A percentile compares a stretch with the other conserved stretches of the same genome.
Evolutionary conservation across 2,329 filamentous ascomycete genomes (phyloP).

Genomic region (Microcyclospora pomicola): DNA sequence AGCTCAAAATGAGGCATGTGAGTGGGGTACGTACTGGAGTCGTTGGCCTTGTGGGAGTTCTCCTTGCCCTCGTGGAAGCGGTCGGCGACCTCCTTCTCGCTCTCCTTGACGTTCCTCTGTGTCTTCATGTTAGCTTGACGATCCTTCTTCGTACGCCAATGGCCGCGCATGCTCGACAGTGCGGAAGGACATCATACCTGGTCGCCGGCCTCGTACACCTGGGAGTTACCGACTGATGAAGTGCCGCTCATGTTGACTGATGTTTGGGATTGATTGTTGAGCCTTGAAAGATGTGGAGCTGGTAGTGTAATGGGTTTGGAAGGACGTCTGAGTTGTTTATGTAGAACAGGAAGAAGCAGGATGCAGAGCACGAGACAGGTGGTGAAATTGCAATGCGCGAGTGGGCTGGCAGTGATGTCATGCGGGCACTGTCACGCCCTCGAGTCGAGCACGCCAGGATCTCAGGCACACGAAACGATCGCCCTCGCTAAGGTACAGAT

Average conservation of each 20-base stretch:
- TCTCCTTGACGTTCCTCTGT: constrained; percentile 41
- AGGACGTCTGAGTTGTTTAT: background rate
- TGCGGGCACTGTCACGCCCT: background rate
- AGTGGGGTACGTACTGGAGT: constrained; percentile 50
- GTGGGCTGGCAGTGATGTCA: background rate
- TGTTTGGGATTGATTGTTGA: constrained; percentile 2
- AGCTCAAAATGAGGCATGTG: background rate
- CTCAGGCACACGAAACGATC: too few relatives aligned
- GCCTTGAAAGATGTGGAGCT: background rate
- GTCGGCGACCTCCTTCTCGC: constrained; percentile 33
- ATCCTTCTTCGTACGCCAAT: too few relatives aligned
- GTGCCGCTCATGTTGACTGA: constrained; percentile 34
- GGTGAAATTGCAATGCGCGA: background rate
- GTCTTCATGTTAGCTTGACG: background rate
- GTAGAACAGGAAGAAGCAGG: background rate
- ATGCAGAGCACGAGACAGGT: background rate
- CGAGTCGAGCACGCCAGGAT: background rate
- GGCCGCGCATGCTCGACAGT: background rate
- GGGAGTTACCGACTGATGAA: constrained; percentile 52
- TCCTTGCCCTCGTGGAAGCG: constrained; percentile 60
- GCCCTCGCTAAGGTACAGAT: too few relatives aligned
- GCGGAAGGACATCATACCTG: constrained; percentile 33
- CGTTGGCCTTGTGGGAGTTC: constrained; percentile 53
- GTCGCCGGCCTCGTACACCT: constrained; percentile 63
- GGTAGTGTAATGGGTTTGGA: background rate